Evolutionary conservation across 169 alveolate species (phyloP).

Genomic region (Fabrea salina): DNA sequence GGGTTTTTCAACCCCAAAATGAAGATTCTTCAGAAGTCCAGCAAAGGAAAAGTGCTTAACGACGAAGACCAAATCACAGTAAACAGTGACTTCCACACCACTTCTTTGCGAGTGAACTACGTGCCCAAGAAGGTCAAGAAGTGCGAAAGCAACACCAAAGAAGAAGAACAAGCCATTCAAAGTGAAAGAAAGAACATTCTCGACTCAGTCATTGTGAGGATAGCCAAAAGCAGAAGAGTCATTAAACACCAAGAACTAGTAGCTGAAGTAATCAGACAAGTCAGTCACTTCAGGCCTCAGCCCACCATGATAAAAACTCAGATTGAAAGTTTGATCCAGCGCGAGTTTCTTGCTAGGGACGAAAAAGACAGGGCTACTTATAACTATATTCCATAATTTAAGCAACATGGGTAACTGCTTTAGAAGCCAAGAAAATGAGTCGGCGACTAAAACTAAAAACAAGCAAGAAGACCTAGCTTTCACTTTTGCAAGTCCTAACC

Average conservation of each 20-base stretch:
- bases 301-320: slow-evolving; percentile 57
- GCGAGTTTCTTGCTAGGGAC: slow-evolving; percentile 59
- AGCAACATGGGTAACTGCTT: too few species aligned
- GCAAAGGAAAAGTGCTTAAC: neutral
- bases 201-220: slow-evolving; percentile 60
- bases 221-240: slow-evolving; percentile 55
- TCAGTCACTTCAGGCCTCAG: slow-evolving; percentile 54
- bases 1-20: slow-evolving; percentile 50
- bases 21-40: slow-evolving; percentile 42
- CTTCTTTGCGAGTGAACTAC: neutral
- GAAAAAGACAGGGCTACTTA: slow-evolving; percentile 44
- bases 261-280: slow-evolving; percentile 53
- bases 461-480: too few species aligned
- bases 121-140: slow-evolving; percentile 23
- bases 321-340: slow-evolving; percentile 55
- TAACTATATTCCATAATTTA: slow-evolving; percentile 51
- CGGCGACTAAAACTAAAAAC: too few species aligned
- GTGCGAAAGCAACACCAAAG: neutral
- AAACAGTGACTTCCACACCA: neutral
- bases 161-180: neutral
- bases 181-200: slow-evolving; percentile 46
- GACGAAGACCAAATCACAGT: slow-evolving; percentile 11
- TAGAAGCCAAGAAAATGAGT: too few species aligned
- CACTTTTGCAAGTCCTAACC: too few species aligned
- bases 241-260: slow-evolving; percentile 51